phyloP scores from a whole-genome alignment of 495 filamentous ascomycete species.

The Aspergillus indologenus region DNA sequence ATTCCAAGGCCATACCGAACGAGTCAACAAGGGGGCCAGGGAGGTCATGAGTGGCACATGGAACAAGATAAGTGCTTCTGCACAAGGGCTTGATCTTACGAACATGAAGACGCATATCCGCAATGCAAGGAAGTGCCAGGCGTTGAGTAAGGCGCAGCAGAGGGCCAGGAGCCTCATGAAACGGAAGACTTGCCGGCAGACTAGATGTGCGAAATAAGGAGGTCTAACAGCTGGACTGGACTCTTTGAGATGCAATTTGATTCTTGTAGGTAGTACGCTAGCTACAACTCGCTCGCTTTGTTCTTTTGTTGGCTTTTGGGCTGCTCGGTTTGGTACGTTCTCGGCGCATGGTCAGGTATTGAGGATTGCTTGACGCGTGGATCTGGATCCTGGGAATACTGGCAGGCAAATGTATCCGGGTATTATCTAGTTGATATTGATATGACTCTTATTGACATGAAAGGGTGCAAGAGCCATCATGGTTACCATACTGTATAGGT shows the following conservation, averaged over 20 bases:
- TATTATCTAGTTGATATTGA: not conserved
- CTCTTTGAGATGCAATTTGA: not conserved
- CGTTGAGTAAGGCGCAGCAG: constrained; percentile 39
- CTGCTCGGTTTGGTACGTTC: constrained; percentile 6
- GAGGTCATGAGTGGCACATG: constrained; percentile 31
- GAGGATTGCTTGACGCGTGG: constrained; percentile 2
- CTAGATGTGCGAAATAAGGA: constrained; percentile 14
- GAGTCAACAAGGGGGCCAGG: constrained; percentile 30
- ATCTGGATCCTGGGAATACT: not conserved
- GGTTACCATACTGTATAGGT: no score
- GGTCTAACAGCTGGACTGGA: not conserved
- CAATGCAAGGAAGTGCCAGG: constrained; percentile 27
- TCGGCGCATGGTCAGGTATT: constrained; percentile 1
- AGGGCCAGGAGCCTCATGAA: constrained; percentile 35
- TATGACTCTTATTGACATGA: not conserved
- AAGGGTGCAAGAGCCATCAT: no score
- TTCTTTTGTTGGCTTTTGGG: constrained; percentile 5
- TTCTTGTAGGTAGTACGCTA: constrained; percentile 8
- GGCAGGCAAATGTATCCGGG: not conserved
- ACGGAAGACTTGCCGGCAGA: constrained; percentile 15
- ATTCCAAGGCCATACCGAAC: constrained; percentile 29
- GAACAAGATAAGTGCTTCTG: constrained; percentile 27
- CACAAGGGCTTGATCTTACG: constrained; percentile 26
- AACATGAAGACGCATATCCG: constrained; percentile 34
- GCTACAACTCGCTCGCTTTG: constrained; percentile 2